Conservation (phyloP, 305 asterid genomes). For the Petunia hybrid region DNA sequence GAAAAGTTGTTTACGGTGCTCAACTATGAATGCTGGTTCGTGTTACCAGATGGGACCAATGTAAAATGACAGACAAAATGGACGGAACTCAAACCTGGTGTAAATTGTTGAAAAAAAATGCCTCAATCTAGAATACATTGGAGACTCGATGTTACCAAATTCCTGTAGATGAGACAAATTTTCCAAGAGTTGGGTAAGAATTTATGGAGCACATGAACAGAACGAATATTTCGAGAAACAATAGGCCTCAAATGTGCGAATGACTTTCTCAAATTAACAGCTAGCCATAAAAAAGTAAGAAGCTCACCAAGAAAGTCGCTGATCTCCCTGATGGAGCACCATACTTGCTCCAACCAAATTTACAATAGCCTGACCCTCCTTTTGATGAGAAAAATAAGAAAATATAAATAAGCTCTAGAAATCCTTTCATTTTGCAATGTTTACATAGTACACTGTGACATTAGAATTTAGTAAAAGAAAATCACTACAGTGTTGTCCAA, state of each 20-base stretch:
- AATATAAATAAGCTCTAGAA: constrained; percentile 17
- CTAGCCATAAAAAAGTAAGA: constrained; percentile 30
- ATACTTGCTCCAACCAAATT: constrained; percentile 98
- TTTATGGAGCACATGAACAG: constrained; percentile 9
- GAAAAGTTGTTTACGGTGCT: neutral
- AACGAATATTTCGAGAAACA: constrained; percentile 14
- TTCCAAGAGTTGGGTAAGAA: neutral
- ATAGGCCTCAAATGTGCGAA: constrained; percentile 17
- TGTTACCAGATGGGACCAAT: neutral
- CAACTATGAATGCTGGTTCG: neutral
- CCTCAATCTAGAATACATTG: constrained; percentile 88
- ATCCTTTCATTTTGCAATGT: neutral
- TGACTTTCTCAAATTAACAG: constrained; percentile 35
- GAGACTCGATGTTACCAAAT: constrained; percentile 95
- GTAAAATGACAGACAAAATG: neutral
- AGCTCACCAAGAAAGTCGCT: constrained; percentile 88
- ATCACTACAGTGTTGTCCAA: neutral
- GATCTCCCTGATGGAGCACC: constrained; percentile 91
- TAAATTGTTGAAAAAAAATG: constrained; percentile 93
- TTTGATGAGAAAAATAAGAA: constrained; percentile 31
- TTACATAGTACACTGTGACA: neutral
- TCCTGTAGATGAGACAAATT: constrained; percentile 62
- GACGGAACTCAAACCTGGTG: constrained; percentile 60
- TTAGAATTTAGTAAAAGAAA: constrained; percentile 2
- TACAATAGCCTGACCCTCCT: constrained; percentile 99